Percentiles rank a stretch among this genome's conserved stretches.
Evolutionary conservation across 306 rosid genomes (phyloP).

Genomic region (Medicago lupulina): DNA sequence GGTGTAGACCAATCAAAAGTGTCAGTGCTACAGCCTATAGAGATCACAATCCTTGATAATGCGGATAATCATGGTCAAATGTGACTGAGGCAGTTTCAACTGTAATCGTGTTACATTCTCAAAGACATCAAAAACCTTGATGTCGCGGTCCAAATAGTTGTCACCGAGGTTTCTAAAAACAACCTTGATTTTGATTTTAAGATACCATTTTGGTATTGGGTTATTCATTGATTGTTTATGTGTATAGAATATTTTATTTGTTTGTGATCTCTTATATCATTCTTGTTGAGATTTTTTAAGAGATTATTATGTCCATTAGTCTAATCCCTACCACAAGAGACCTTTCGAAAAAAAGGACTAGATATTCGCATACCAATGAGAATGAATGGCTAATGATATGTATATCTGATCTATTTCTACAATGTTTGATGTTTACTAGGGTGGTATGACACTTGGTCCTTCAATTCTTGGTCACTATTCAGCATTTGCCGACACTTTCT

Average conservation of each 20-base stretch:
- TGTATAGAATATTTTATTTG: not conserved
- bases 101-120: not conserved
- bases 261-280: not conserved
- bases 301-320: not conserved
- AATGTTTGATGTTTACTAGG: conserved; percentile 49
- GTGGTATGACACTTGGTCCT: conserved; percentile 74
- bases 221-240: not conserved
- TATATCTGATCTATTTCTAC: conserved; percentile 25
- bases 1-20: not conserved
- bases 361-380: not conserved
- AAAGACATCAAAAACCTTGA: not conserved
- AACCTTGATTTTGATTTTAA: not conserved
- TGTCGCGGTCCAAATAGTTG: not conserved
- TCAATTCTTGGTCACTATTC: conserved; percentile 59
- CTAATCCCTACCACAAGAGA: too few species aligned
- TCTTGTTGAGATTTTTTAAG: not conserved
- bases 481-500: conserved; percentile 49
- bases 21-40: not conserved
- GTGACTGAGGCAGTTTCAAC: not conserved
- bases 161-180: not conserved
- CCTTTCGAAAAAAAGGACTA: too few species aligned
- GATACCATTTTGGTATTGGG: not conserved
- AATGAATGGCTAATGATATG: not conserved
- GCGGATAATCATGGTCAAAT: not conserved
- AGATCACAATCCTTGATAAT: not conserved